Evolutionary conservation across 208 protist species (phyloP).

Genomic region (Herpetomonas muscarum): DNA sequence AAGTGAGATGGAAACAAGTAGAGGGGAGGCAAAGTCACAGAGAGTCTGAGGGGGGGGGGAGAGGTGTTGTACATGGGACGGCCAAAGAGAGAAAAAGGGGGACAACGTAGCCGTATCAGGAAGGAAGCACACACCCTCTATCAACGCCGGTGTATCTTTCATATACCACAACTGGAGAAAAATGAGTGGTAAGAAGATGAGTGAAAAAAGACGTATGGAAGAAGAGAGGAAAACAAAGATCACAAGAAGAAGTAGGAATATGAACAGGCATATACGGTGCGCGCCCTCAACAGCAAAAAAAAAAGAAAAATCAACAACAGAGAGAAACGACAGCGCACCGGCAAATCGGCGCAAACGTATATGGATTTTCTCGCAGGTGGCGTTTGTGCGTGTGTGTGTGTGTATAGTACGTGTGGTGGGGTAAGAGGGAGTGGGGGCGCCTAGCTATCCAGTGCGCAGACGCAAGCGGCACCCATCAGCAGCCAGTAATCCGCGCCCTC

Average conservation of each 20-base stretch:
- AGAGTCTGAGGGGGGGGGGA: background rate
- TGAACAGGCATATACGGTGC: background rate
- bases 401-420: background rate
- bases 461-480: slow-evolving; percentile 87
- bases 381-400: too few species aligned
- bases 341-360: background rate
- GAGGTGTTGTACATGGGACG: background rate
- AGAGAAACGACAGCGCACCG: slow-evolving; percentile 3
- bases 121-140: too few species aligned
- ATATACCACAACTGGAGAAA: background rate
- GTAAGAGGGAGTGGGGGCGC: background rate
- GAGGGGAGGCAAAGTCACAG: background rate
- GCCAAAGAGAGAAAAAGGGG: background rate
- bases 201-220: background rate
- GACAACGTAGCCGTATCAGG: background rate
- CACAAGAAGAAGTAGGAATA: background rate
- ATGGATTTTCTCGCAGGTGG: too few species aligned
- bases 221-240: slow-evolving; percentile 14
- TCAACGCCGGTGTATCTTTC: too few species aligned
- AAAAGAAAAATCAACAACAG: slow-evolving; percentile 3
- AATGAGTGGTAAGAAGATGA: slow-evolving; percentile 1
- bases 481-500: slow-evolving; percentile 88
- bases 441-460: slow-evolving; percentile 73
- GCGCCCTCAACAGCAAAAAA: slow-evolving; percentile 2
- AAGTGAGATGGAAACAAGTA: slow-evolving; percentile 4